Evolutionary conservation across 257 asterid species (phyloP).

Genomic region (Nicotiana attenuata): DNA sequence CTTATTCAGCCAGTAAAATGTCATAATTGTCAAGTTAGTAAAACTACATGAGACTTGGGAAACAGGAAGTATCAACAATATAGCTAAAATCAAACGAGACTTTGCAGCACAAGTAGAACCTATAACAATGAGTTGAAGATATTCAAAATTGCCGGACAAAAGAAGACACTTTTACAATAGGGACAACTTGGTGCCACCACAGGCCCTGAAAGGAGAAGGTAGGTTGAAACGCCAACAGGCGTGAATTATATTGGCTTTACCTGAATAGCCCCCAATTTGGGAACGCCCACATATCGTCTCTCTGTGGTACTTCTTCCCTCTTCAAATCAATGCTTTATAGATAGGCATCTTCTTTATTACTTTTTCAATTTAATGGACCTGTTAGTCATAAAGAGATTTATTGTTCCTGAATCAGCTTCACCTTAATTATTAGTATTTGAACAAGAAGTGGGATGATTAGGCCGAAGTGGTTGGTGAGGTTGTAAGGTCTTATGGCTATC

Average conservation of each 20-base stretch:
- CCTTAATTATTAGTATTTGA: neutral
- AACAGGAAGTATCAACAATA: neutral
- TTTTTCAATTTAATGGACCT: neutral
- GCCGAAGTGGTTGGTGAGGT: neutral
- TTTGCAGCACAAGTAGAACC: neutral
- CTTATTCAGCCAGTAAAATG: neutral
- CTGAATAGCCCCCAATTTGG: too few relatives aligned
- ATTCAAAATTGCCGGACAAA: neutral
- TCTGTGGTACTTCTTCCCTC: neutral
- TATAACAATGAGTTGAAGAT: neutral
- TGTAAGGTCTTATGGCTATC: neutral
- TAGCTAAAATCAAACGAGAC: neutral
- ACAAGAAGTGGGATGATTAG: neutral
- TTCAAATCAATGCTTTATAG: neutral
- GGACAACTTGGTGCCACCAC: neutral
- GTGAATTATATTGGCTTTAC: too few relatives aligned
- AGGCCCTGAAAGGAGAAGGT: neutral
- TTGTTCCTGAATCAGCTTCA: neutral
- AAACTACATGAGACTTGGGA: neutral
- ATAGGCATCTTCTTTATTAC: neutral
- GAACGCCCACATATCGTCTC: too few relatives aligned
- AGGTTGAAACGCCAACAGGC: too few relatives aligned
- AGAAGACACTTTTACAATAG: neutral
- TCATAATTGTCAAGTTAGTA: neutral
- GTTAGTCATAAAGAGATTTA: neutral